Evolutionary conservation across 2,329 filamentous ascomycete species (phyloP), one percentile per base, ranked within the genome.

Genomic region (Fusarium tricinctum): DNA sequence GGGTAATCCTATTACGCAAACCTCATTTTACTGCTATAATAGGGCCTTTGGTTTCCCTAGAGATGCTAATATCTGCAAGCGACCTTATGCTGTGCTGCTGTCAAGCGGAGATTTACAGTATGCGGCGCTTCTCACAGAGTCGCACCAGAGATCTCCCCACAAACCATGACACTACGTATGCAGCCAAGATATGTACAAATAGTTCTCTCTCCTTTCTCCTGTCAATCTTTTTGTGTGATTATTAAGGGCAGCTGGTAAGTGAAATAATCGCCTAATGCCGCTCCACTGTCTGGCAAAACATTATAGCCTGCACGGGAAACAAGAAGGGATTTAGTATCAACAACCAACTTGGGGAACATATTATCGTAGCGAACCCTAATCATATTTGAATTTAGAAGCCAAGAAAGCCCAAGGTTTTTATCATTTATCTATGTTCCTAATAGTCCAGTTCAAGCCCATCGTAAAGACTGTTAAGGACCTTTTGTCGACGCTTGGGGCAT

Each of bases 141-240:
- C 23, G 12, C 30, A 19, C 30, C 39, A 54, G 32, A 38, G 50
- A 58, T 58, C 50, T 57, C 50, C 22, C 48, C 39, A 32, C 32
- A 38, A n/a, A 32, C 22, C 35, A 35, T 44, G 35, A 20, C 49
- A 63, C 28, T 8, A 26, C 14, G 38, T 59, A 64, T 64, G 60
- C 52, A 65, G 53, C 60, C 56, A 59, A 57, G 51, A 57, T 15
- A 22, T 56, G 20, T 39, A 28, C n/a, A 26, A 23, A 28, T 19
- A 10, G 10, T 30, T 30, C 28, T 12, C 5, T 30, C 22, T 28
- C 23, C 19, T 26, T 39, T 44, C 40, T 28, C 28, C 15, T 44
- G 48, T 33, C 22, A 15, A n/a, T n/a, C 35, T 14, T 3, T 32
- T 46, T 28, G 33, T 15, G 17, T 33, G 13, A 15, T 22, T 38